Conservation (phyloP, 768 basidiomycete species). For the Crucibulum laeve region DNA sequence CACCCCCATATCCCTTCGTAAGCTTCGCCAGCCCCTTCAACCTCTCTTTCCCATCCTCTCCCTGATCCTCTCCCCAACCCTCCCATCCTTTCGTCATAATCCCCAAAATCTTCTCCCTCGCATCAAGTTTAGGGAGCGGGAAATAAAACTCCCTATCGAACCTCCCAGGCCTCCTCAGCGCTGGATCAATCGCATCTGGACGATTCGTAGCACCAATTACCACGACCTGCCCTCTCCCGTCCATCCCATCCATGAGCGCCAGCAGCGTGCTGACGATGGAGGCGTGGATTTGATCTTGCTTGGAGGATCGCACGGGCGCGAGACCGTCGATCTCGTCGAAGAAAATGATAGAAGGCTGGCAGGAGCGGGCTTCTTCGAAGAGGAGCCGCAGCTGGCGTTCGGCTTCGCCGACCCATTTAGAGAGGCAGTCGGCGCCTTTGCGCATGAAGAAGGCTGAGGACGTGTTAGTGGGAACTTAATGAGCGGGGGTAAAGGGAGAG, state of each 20-base stretch:
- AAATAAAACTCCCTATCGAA: conserved; percentile 99
- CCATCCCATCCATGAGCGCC: conserved; percentile 99
- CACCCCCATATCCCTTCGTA: conserved; percentile 97
- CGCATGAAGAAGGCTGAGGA: conserved; percentile 97
- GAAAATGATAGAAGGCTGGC: conserved; percentile 96
- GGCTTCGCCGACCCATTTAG: conserved; percentile 99
- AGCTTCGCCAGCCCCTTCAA: conserved; percentile 71
- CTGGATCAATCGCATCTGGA: conserved; percentile 97
- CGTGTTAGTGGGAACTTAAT: neutral
- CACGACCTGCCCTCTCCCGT: conserved; percentile 93
- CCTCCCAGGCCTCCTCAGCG: conserved; percentile 86
- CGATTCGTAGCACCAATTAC: conserved; percentile 98
- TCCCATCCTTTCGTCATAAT: conserved; percentile 93
- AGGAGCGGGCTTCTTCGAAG: conserved; percentile 92
- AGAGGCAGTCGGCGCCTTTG: conserved; percentile 95
- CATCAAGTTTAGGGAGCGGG: conserved; percentile 79
- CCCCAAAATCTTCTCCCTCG: conserved; percentile 80
- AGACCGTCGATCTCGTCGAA: conserved; percentile 99
- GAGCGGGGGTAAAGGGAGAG: neutral
- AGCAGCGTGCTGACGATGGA: conserved; percentile 94
- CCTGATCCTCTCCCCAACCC: conserved; percentile 59
- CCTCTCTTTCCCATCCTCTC: conserved; percentile 60
- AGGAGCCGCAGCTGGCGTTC: conserved; percentile 92
- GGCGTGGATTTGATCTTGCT: conserved; percentile 98
- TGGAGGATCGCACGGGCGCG: conserved; percentile 96